Conservation (phyloP, 257 asterid genomes). For the Gynochthodes officinalis region DNA sequence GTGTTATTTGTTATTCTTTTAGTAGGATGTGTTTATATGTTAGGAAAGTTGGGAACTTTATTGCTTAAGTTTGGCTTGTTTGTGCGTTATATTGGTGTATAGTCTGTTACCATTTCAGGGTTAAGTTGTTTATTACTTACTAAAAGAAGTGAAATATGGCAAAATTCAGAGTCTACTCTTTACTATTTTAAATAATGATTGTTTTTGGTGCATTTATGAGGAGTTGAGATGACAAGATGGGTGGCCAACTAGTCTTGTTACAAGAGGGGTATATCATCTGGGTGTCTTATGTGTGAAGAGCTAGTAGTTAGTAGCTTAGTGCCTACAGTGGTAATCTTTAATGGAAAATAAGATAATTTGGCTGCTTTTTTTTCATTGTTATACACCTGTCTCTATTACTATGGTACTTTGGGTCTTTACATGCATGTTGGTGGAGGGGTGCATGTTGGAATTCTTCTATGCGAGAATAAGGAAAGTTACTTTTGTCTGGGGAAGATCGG, state of each 20-base stretch:
- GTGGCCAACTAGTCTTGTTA: background rate
- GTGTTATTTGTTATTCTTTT: conserved; percentile 2
- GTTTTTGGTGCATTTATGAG: background rate
- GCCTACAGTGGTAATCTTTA: background rate
- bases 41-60: background rate
- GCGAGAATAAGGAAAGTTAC: background rate
- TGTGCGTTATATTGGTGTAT: background rate
- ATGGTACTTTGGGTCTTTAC: background rate
- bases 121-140: background rate
- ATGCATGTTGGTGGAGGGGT: background rate
- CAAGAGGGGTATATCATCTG: background rate
- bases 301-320: background rate
- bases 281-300: background rate
- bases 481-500: background rate
- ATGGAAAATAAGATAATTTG: background rate
- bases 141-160: background rate
- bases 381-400: background rate
- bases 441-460: background rate
- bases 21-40: background rate
- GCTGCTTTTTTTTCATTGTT: background rate
- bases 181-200: background rate
- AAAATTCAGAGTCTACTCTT: too few relatives aligned
- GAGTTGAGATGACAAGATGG: background rate
- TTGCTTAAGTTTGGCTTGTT: background rate
- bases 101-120: background rate